These are phyloP conservation scores for Spinacia oleracea DNA, from an alignment of 179 eudicot genomes.

Conservation along the genomic window DNA sequence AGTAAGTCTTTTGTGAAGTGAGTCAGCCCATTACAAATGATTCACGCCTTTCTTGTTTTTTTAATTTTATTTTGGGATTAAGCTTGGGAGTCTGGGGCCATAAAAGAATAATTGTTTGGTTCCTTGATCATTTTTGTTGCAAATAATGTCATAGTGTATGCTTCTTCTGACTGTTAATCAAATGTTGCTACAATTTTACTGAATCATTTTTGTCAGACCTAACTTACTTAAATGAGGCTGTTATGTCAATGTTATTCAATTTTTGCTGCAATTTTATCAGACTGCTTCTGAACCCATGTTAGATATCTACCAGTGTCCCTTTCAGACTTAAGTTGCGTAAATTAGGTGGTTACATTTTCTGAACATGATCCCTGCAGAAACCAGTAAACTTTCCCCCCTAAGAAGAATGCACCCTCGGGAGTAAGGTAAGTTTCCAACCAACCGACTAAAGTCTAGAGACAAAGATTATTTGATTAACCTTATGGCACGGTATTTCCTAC, in stretches of 20 bases:
- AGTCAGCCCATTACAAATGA: neutral
- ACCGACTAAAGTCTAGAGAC: too few relatives aligned
- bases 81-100: neutral
- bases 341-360: neutral
- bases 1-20: neutral
- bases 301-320: neutral
- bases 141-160: neutral
- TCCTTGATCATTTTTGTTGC: neutral
- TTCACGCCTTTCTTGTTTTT: neutral
- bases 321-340: neutral
- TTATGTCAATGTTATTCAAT: too few relatives aligned
- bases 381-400: conserved; percentile 69
- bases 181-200: neutral
- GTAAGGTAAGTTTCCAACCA: conserved; percentile 48
- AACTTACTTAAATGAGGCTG: too few relatives aligned
- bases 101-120: neutral
- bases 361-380: conserved; percentile 41
- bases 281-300: neutral
- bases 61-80: too few relatives aligned
- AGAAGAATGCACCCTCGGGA: conserved; percentile 72
- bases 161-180: neutral
- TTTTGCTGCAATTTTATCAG: neutral
- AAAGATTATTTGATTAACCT: too few relatives aligned
- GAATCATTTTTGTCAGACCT: too few relatives aligned
- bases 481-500: too few relatives aligned